Evolutionary conservation across 148 eudicot species (phyloP).

Genomic region (Heliosperma pusillum): DNA sequence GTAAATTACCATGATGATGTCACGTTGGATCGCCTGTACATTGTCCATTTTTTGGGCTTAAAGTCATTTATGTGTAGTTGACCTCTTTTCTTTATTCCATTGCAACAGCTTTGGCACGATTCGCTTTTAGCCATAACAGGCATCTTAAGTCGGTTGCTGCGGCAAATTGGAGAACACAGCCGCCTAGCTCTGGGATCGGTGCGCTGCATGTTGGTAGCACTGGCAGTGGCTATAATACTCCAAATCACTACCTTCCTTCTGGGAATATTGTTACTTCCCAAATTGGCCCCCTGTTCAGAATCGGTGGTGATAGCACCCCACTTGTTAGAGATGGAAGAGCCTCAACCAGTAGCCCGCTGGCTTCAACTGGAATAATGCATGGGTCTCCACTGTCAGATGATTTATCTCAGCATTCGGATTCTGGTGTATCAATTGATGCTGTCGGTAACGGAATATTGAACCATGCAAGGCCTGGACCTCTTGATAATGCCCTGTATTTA

Average conservation of each 20-base stretch:
- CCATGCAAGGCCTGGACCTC: constrained; percentile 60
- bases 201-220: constrained; percentile 58
- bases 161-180: constrained; percentile 72
- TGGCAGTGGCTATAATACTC: constrained; percentile 60
- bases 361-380: constrained; percentile 71
- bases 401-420: constrained; percentile 87
- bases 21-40: neutral
- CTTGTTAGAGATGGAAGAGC: constrained; percentile 70
- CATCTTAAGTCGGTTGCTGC: constrained; percentile 89
- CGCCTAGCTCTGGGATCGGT: constrained; percentile 60
- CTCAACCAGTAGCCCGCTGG: constrained; percentile 78
- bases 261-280: constrained; percentile 64
- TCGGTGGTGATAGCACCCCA: constrained; percentile 57
- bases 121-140: constrained; percentile 89
- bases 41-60: neutral
- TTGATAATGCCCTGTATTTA: constrained; percentile 65
- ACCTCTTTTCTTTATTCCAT: constrained; percentile 3
- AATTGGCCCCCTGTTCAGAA: constrained; percentile 60
- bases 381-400: constrained; percentile 95
- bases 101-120: constrained; percentile 81
- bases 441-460: constrained; percentile 56
- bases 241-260: constrained; percentile 51
- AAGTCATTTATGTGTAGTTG: neutral
- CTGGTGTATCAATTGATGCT: constrained; percentile 58
- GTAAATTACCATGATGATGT: neutral